phyloP scores from a whole-genome alignment of 2,329 filamentous ascomycete genomes.

The Paecilomyces fulvus region DNA sequence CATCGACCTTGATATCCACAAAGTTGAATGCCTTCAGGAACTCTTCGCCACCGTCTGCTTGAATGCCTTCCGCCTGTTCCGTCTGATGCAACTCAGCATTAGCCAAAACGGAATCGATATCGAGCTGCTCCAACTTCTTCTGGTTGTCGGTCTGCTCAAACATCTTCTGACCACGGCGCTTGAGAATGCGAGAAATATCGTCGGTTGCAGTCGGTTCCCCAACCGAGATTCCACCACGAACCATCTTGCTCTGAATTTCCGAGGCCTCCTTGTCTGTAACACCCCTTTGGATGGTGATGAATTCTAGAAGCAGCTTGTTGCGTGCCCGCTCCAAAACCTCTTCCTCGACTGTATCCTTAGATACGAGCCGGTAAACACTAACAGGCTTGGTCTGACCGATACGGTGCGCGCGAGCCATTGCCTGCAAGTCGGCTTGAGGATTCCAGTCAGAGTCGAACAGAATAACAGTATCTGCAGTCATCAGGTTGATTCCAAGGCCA shows the following conservation, averaged over 20 bases:
- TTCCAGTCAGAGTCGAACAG: constrained; percentile 98
- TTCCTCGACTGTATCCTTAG: constrained; percentile 97
- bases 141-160: constrained; percentile 97
- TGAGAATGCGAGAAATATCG: constrained; percentile 92
- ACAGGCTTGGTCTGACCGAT: constrained; percentile 96
- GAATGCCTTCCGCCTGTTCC: constrained; percentile 86
- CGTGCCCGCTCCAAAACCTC: constrained; percentile 92
- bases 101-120: constrained; percentile 93
- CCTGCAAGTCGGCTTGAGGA: constrained; percentile 92
- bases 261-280: constrained; percentile 90
- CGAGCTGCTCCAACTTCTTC: constrained; percentile 89
- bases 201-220: constrained; percentile 84
- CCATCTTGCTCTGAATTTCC: constrained; percentile 71
- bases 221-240: constrained; percentile 48
- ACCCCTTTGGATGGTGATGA: constrained; percentile 92
- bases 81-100: constrained; percentile 97
- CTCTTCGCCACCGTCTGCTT: constrained; percentile 92
- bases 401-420: constrained; percentile 95
- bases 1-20: constrained; percentile 88
- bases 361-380: constrained; percentile 91
- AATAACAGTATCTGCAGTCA: constrained; percentile 97
- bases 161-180: constrained; percentile 97
- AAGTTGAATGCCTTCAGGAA: constrained; percentile 87
- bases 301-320: constrained; percentile 96
- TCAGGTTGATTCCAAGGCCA: constrained; percentile 96